These are phyloP conservation scores for Pelargonium nanum DNA, from an alignment of 345 rosid genomes.

Conservation along the genomic window DNA sequence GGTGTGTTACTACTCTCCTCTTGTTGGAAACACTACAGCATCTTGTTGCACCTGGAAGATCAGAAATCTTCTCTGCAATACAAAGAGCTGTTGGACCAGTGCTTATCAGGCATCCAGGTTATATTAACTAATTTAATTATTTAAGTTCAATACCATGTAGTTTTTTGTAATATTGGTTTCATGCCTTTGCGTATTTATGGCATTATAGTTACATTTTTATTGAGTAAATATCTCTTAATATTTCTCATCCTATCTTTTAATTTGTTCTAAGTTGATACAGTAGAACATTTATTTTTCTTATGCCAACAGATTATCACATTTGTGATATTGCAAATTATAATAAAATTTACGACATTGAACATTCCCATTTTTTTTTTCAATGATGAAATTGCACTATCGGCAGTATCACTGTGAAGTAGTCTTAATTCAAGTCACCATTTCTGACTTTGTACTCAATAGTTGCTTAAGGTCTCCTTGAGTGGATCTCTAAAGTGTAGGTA, in stretches of 20 bases:
- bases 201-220: not conserved
- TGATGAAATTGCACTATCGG: no score
- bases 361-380: no score
- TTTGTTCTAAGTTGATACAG: not conserved
- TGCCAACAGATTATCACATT: no score
- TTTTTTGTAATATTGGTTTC: not conserved
- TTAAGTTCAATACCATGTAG: not conserved
- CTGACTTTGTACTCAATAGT: no score
- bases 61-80: slow-evolving; percentile 38
- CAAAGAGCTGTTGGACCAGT: slow-evolving; percentile 61
- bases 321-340: no score
- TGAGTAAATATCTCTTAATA: not conserved
- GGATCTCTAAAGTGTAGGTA: no score
- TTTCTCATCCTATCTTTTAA: not conserved
- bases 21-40: slow-evolving; percentile 79
- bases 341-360: no score
- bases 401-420: no score
- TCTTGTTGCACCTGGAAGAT: slow-evolving; percentile 69
- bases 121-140: slow-evolving; percentile 6
- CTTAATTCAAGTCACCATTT: no score
- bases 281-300: no score
- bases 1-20: slow-evolving; percentile 61
- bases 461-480: no score
- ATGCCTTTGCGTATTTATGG: not conserved
- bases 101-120: slow-evolving; percentile 78